Evolutionary conservation across 2,329 filamentous ascomycete genomes (phyloP), one percentile per base, ranked within the genome.

Genomic region (Cladobotryum mycophilum): DNA sequence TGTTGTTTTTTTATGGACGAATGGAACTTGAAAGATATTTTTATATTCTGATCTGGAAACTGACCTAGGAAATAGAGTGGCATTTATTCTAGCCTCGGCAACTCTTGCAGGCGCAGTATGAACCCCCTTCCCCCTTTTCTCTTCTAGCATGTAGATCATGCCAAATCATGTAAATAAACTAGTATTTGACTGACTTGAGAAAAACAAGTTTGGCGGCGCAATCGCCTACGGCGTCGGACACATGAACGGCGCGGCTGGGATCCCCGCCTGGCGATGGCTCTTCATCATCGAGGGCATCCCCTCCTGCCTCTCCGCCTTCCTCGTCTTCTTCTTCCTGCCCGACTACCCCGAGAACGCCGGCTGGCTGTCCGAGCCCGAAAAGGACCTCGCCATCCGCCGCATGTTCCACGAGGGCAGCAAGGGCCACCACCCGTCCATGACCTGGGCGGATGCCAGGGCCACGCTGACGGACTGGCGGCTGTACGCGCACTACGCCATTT

Each of bases 151-250:
- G 11, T 13, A 5, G 12, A 4, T 12, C 9, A 15, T 11, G 6
- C 20, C 6, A 34, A 47, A 25, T 41, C n/a, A 15, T 11, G 6
- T 33, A 11, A 34, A 47, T 20, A 11, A 34, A 20, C 45, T 43
- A 36, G 7, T 44, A 34, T 15, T 42, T 47, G 34, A 4, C 25
- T 30, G 25, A 30, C 25, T 30, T 8, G 3, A 6, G 25, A 30
- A 30, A 30, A n/a, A n/a, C n/a, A n/a, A 67, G 64, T 88, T 82
- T 56, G 85, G 86, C 8, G 86, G 87, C 2, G 75, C 88, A 1
- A 78, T 90, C 8, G 86, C 86, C 1, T 89, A 84, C 54, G 85
- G 75, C 1, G 84, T 89, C 53, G 83, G 84, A 0, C 82, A 85
- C 60, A 86, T 90, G 80, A 82, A 88, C 57, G 76, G 79, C 6